Evolutionary conservation across 2,329 filamentous ascomycete species (phyloP).

Genomic region (Ascochyta fabae): DNA sequence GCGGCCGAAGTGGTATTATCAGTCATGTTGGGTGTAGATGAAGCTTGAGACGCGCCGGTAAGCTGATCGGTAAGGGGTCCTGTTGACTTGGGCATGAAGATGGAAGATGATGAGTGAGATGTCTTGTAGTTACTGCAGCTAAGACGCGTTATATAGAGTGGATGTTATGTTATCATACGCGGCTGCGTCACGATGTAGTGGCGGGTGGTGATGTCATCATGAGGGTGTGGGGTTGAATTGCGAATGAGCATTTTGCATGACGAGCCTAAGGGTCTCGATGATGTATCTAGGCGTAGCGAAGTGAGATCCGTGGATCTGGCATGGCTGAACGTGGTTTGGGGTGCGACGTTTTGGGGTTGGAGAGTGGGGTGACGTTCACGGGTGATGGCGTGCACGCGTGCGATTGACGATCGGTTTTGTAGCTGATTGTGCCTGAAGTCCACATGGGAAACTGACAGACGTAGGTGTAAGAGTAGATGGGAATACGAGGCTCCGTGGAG

Average conservation of each 20-base stretch:
- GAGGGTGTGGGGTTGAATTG: slow-evolving; percentile 3
- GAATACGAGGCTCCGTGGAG: slow-evolving; percentile 6
- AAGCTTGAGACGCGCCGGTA: slow-evolving; percentile 18
- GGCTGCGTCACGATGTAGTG: slow-evolving; percentile 14
- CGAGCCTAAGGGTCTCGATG: slow-evolving; percentile 14
- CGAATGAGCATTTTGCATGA: slow-evolving; percentile 15
- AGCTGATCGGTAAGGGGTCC: slow-evolving; percentile 30
- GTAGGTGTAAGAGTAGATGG: neutral
- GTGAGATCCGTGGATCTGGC: slow-evolving; percentile 12
- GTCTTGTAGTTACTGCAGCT: too few species aligned
- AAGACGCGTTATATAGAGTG: slow-evolving; percentile 4
- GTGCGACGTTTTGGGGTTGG: neutral
- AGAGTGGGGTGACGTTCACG: neutral
- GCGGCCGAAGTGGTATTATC: slow-evolving; percentile 31
- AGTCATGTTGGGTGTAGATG: slow-evolving; percentile 25
- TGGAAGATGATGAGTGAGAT: neutral
- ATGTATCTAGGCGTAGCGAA: slow-evolving; percentile 14
- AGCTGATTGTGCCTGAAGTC: slow-evolving; percentile 2
- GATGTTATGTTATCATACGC: neutral
- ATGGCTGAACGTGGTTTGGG: slow-evolving; percentile 9
- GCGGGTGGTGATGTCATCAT: slow-evolving; percentile 25
- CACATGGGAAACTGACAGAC: neutral
- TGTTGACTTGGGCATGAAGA: slow-evolving; percentile 32
- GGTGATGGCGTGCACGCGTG: slow-evolving; percentile 1
- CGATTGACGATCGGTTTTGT: neutral